phyloP scores from a whole-genome alignment of 768 basidiomycete species.

The Mycena capillaripes region DNA sequence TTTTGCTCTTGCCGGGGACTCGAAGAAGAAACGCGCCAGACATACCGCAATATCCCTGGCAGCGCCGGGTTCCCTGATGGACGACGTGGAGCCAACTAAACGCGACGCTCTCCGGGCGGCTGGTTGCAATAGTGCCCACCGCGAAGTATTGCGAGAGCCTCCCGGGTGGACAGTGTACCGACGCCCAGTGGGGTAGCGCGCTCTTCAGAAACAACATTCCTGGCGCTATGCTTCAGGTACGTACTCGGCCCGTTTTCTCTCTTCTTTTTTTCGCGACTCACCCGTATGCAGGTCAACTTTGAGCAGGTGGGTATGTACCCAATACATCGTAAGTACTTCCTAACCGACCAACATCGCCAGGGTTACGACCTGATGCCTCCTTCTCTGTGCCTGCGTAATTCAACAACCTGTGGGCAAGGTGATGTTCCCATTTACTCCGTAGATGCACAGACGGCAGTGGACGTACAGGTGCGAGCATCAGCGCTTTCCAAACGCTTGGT shows the following conservation, averaged over 20 bases:
- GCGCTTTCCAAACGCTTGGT: no score
- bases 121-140: conserved; percentile 8
- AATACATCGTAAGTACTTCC: no score
- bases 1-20: background rate
- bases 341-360: conserved; percentile 21
- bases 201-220: conserved; percentile 21
- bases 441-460: no score
- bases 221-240: conserved; percentile 26
- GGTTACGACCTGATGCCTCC: conserved; percentile 43
- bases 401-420: no score
- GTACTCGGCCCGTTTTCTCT: background rate
- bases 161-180: conserved; percentile 18
- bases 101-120: conserved; percentile 5
- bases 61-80: conserved; percentile 10
- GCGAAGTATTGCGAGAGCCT: conserved; percentile 19
- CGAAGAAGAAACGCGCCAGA: no score
- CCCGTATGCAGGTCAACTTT: background rate
- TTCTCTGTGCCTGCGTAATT: no score
- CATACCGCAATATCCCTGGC: conserved; percentile 9
- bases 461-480: conserved; percentile 43
- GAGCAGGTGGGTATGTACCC: background rate
- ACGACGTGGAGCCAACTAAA: conserved; percentile 11
- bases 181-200: conserved; percentile 26
- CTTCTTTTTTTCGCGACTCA: background rate
- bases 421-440: no score